These are phyloP conservation scores for Glonium stellatum DNA, from an alignment of 495 filamentous ascomycete genomes.

Conservation along the genomic window DNA sequence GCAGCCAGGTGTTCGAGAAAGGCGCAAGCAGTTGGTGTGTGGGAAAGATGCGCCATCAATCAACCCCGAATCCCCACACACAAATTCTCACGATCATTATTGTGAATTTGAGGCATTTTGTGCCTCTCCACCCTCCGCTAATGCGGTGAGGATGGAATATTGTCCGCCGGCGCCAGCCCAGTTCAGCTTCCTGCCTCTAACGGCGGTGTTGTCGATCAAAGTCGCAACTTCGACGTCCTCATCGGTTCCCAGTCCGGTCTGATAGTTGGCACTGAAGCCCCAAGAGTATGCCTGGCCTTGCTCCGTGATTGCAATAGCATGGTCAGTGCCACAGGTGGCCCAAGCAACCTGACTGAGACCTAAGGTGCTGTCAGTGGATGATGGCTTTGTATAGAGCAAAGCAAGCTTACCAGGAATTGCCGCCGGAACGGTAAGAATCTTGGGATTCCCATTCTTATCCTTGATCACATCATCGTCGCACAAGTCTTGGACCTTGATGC, in stretches of 20 bases:
- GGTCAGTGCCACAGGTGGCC: slow-evolving; percentile 50
- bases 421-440: slow-evolving; percentile 52
- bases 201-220: slow-evolving; percentile 55
- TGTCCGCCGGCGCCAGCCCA: slow-evolving; percentile 59
- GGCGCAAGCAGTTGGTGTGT: too few relatives aligned
- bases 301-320: slow-evolving; percentile 52
- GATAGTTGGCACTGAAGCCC: slow-evolving; percentile 62
- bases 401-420: slow-evolving; percentile 37
- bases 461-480: slow-evolving; percentile 46
- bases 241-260: slow-evolving; percentile 56
- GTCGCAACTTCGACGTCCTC: slow-evolving; percentile 55
- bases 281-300: slow-evolving; percentile 59
- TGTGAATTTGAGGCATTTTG: background rate
- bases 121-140: slow-evolving; percentile 4
- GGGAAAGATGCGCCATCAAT: too few relatives aligned
- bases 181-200: slow-evolving; percentile 50
- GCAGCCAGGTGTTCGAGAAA: too few relatives aligned
- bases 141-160: slow-evolving; percentile 53
- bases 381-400: background rate
- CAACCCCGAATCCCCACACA: too few relatives aligned
- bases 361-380: slow-evolving; percentile 13
- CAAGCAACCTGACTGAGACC: slow-evolving; percentile 39
- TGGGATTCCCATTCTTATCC: slow-evolving; percentile 47
- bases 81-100: background rate
- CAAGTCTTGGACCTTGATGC: slow-evolving; percentile 47